Evolutionary conservation across 2,329 filamentous ascomycete species (phyloP), one percentile per base, ranked within the genome.

Genomic region (Aspergillus pseudoglaucus): DNA sequence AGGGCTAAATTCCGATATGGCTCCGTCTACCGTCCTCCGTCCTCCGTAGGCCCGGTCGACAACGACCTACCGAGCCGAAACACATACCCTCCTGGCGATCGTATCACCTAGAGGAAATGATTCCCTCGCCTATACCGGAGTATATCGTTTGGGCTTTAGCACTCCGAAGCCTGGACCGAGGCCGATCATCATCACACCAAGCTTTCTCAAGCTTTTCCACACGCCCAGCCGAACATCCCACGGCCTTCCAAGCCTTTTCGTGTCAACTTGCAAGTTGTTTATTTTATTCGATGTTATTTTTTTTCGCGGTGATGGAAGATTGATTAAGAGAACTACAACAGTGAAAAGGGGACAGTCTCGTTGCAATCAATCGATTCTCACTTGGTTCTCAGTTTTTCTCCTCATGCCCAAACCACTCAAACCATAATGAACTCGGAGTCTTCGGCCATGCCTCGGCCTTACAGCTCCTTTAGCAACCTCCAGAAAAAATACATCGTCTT

Each of bases 401-500:
- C 20, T 12, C 27, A 22, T 22, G 15, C 41, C 33, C 42, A 18
- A 42, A 12, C 18, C 23, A n/a, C 18, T 25, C 10, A 12, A 32
- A 22, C 18, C 44, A 41, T 6, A 7, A 52, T 52, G 50, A 44
- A 35, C 42, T 51, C 47, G 12, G 43, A 49, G 22, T 32, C 45
- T 32, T 43, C 51, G 12, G 40, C 17, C 4, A 12, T 22, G 10
- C 44, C 44, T 30, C 40, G 33, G 17, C 48, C 47, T 2, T 53
- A 53, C 38, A 51, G 49, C 35, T 49, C 44, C 14, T 53, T 53
- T 35, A 49, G 45, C 25, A 14, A 33, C 10, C 23, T 38, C 12
- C 46, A 49, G 46, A 67, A 65, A 48, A 49, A 52, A 44, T 61
- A 62, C 47, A 64, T 67, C n/a, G 55, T 67, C 32, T 61, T 61